Base-by-base conservation (phyloP, 73 alveolate genomes). In the Uronychia setigera region DNA sequence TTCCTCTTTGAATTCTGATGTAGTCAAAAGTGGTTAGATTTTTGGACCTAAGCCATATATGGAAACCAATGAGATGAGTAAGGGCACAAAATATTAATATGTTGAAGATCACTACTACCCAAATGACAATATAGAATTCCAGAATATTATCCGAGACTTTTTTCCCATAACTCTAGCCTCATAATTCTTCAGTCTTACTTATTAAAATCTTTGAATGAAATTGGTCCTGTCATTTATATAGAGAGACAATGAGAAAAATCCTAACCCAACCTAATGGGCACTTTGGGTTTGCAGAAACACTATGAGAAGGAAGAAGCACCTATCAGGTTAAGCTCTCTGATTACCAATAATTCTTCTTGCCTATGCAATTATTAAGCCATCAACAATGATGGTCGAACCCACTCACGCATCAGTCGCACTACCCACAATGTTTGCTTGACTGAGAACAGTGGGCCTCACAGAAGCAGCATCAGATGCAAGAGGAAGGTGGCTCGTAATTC, bases 401-500 rank as follows among this genome's bases (percentile, higher is more conserved):
- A 32, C 58, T 86, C n/a, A 83, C 86, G 33, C 95, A 89, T 35
- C 95, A 33, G 77, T 89, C 85, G 78, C 95, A 89, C 76, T 78
- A 35, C 58, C 95, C 95, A 35, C 95, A 89, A 33, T 89, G 95
- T 81, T 89, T 89, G 60, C 89, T 78, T 0, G 32, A 5, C 1
- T 1, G 35, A 5, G 31, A 31, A 26, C 67, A 87, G 13, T 84
- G 80, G 11, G 93, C 74, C 0, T 85, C 79, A 33, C 94, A 88
- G 13, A 86, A 28, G 14, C 81, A 31, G 60, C 94, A 88, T 13
- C 26, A 57, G 27, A 57, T 57, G 13, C 13, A 57, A 57, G 26
- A 57, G 13, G 27, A 14, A 57, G 74, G 74, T 57, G 74, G 74
- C 13, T 57, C 74, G 26, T 13, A 26, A n/a, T n/a, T n/a, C n/a